Conservation (phyloP, 1,284 basidiomycete genomes). For the Golubevia pallescens region DNA sequence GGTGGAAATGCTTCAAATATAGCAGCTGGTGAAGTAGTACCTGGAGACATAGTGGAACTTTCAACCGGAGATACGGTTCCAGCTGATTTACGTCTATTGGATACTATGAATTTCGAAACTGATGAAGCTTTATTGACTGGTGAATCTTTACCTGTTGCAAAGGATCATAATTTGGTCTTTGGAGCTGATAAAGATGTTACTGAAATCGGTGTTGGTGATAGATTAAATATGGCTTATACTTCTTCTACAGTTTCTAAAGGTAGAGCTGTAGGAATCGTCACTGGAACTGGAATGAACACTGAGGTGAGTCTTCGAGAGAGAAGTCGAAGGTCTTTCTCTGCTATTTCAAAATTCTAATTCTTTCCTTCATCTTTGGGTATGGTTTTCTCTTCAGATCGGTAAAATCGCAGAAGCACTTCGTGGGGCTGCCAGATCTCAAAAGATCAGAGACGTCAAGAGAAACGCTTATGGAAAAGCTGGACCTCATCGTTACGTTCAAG, state of each 20-base stretch:
- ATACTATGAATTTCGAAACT: slow-evolving; percentile 68
- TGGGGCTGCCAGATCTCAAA: slow-evolving; percentile 41
- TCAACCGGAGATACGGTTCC: slow-evolving; percentile 72
- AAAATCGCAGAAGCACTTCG: slow-evolving; percentile 57
- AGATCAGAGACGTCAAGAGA: slow-evolving; percentile 42
- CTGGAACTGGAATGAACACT: slow-evolving; percentile 71
- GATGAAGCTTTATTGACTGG: slow-evolving; percentile 77
- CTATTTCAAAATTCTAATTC: not conserved
- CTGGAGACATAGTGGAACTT: slow-evolving; percentile 67
- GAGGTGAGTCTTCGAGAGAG: slow-evolving; percentile 14
- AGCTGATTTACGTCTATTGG: slow-evolving; percentile 69
- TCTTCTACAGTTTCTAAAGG: slow-evolving; percentile 74
- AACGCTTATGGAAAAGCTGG: slow-evolving; percentile 63
- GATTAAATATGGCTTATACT: slow-evolving; percentile 71
- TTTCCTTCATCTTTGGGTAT: not conserved
- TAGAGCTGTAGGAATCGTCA: slow-evolving; percentile 71
- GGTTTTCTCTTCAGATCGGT: slow-evolving; percentile 23
- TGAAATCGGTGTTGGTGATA: slow-evolving; percentile 68
- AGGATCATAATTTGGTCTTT: slow-evolving; percentile 64
- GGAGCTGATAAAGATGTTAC: slow-evolving; percentile 18
- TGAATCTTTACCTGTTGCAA: slow-evolving; percentile 73
- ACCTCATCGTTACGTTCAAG: slow-evolving; percentile 64
- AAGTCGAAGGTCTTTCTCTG: not conserved
- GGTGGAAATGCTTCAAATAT: slow-evolving; percentile 68
- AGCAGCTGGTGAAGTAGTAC: slow-evolving; percentile 71